phyloP scores from a whole-genome alignment of 495 filamentous ascomycete genomes.

The Podospora conica region DNA sequence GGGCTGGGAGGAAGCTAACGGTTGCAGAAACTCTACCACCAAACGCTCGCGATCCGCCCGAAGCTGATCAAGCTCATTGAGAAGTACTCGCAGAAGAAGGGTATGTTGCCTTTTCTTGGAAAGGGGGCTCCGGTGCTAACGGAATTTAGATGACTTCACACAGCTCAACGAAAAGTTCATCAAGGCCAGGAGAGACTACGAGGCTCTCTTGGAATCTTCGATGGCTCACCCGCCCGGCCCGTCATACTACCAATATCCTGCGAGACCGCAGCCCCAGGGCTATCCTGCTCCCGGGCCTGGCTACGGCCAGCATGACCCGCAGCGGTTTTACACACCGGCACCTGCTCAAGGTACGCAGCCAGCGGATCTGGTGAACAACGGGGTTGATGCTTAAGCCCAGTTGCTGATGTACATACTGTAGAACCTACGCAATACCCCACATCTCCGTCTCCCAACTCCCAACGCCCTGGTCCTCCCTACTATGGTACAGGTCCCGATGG shows the following conservation, averaged over 20 bases:
- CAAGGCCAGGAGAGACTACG: slow-evolving; percentile 94
- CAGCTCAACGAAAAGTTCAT: slow-evolving; percentile 99
- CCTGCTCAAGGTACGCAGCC: slow-evolving; percentile 35
- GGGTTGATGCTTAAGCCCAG: slow-evolving; percentile 22
- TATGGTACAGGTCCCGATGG: slow-evolving; percentile 42
- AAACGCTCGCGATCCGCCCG: slow-evolving; percentile 86
- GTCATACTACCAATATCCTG: slow-evolving; percentile 57
- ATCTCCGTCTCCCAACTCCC: slow-evolving; percentile 44
- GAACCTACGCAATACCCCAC: slow-evolving; percentile 38
- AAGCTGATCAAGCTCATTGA: slow-evolving; percentile 98
- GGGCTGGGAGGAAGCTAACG: slow-evolving; percentile 7
- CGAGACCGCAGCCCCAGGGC: slow-evolving; percentile 56
- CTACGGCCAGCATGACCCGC: slow-evolving; percentile 51
- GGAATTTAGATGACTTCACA: slow-evolving; percentile 81
- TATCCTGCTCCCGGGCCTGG: slow-evolving; percentile 46
- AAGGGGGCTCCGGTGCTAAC: slow-evolving; percentile 12
- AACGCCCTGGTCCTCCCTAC: slow-evolving; percentile 35
- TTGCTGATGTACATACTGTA: slow-evolving; percentile 27
- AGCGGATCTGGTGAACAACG: slow-evolving; percentile 25
- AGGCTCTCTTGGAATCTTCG: slow-evolving; percentile 87
- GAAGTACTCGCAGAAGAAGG: slow-evolving; percentile 99
- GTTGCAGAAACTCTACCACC: slow-evolving; percentile 74
- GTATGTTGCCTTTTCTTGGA: slow-evolving; percentile 37
- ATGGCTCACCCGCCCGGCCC: slow-evolving; percentile 83
- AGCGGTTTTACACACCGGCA: slow-evolving; percentile 64